A percentile compares a stretch with the other conserved stretches of the same genome.
These are phyloP conservation scores for Glomus cerebriforme DNA, from an alignment of 192 early-diverging fungal genomes.

Conservation along the genomic window DNA sequence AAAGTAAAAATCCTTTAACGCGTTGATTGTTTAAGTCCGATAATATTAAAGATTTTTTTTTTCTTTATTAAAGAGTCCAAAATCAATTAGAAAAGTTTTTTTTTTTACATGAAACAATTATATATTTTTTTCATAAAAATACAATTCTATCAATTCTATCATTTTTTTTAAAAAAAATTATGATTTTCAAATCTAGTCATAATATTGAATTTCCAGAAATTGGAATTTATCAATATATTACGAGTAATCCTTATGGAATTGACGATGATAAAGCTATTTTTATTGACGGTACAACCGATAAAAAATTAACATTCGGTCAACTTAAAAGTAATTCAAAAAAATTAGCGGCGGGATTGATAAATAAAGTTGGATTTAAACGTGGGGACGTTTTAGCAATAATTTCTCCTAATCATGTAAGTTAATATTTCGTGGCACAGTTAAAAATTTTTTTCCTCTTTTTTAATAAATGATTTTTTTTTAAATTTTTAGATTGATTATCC, in stretches of 20 bases:
- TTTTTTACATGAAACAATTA: too few species aligned
- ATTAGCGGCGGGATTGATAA: conserved; percentile 53
- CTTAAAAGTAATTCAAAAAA: conserved; percentile 37
- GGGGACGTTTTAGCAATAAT: conserved; percentile 73
- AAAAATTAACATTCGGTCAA: conserved; percentile 46
- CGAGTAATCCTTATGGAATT: conserved; percentile 42
- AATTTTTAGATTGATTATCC: conserved; percentile 36
- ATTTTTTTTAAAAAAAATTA: conserved; percentile 22
- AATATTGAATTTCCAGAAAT: conserved; percentile 46
- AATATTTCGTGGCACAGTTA: too few species aligned
- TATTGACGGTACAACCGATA: too few species aligned
- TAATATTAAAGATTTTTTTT: too few species aligned
- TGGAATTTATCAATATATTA: conserved; percentile 46
- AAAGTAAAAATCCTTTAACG: too few species aligned
- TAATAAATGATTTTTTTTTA: neutral
- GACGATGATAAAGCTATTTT: conserved; percentile 42
- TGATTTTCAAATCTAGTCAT: conserved; percentile 43
- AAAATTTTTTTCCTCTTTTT: neutral
- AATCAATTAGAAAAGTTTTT: too few species aligned
- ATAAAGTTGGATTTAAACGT: conserved; percentile 57
- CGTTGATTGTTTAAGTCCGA: too few species aligned
- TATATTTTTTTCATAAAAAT: too few species aligned
- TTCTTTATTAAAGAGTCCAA: too few species aligned
- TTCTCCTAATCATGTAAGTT: conserved; percentile 67
- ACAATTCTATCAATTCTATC: conserved; percentile 36